Base-by-base conservation (phyloP, 106 monocot species). In the Narthecium ossifragum region DNA sequence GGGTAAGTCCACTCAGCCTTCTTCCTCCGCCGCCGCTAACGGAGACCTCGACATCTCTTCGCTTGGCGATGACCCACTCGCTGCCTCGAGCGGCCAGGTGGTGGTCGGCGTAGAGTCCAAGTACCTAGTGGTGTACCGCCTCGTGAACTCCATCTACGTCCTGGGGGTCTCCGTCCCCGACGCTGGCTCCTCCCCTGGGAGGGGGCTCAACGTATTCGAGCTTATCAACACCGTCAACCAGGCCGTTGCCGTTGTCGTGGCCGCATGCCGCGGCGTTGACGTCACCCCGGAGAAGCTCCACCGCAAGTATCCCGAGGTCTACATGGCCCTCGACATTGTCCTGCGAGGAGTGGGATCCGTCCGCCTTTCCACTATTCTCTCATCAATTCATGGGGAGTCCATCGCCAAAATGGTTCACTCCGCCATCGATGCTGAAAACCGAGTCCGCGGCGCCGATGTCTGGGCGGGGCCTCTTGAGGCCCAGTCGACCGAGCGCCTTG, bases 301-400 rank as follows among this genome's bases (percentile, higher is more conserved):
- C 34, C 79, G 80, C 57, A 86, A 87, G 73, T 96, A 96, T 61
- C 90, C 96, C 12, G 96, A 96, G 83, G 66, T 96, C 41, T 96
- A 96, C 71, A 78, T 96, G 86, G 96, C 96, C 2, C 81, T 96
- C n/a, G 96, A 90, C 52, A 86, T 96, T 58, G 94, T 96, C 37
- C 86, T 96, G 37, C 82, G 84, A 13, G 96, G 96, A 8, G 96
- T 86, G 25, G 86, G 96, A 7, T 57, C 84, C 26, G 86, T 84
- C 47, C 73, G 96, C 38, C 73, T 96, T 27, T 63, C 96, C 25
- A 66, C 83, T 39, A 96, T 96, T 67, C 80, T 96, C 24, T 70
- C 83, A 18, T 80, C 96, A 31, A 86, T 90, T 51, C 90, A 96
- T 26, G 90, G 90, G 5, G 96, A 96, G 0, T 77, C 73, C 55